Conservation (phyloP, 768 basidiomycete genomes). For the Dentipellis fragilis region DNA sequence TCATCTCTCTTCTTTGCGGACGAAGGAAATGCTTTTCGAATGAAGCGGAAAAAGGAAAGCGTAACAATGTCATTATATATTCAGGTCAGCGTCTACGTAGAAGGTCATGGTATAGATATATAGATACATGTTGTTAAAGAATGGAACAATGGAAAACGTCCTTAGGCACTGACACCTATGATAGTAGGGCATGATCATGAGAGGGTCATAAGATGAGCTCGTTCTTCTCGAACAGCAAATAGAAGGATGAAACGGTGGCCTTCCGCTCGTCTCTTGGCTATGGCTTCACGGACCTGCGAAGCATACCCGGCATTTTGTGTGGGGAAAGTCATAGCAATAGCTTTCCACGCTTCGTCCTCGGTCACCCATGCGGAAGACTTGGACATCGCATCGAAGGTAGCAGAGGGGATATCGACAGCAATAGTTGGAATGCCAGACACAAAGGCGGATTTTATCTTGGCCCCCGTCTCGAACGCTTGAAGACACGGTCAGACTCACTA, state of each 20-base stretch:
- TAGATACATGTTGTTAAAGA: neutral
- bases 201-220: constrained; percentile 45
- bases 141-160: neutral
- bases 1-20: too few relatives aligned
- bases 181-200: neutral
- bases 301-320: constrained; percentile 52
- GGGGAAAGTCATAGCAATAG: constrained; percentile 44
- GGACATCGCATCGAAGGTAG: constrained; percentile 54
- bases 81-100: too few relatives aligned
- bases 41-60: too few relatives aligned
- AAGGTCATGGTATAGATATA: neutral
- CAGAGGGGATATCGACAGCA: constrained; percentile 57
- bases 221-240: constrained; percentile 61
- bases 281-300: constrained; percentile 56
- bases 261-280: constrained; percentile 50
- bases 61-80: too few relatives aligned
- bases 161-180: neutral
- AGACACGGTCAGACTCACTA: neutral
- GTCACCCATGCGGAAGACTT: constrained; percentile 52
- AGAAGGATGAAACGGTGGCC: constrained; percentile 53
- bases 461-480: constrained; percentile 54
- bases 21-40: too few relatives aligned
- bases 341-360: constrained; percentile 70
- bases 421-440: constrained; percentile 55
- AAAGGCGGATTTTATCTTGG: constrained; percentile 47